Conservation (phyloP, 768 basidiomycete species). For the Tylopilus felleus region DNA sequence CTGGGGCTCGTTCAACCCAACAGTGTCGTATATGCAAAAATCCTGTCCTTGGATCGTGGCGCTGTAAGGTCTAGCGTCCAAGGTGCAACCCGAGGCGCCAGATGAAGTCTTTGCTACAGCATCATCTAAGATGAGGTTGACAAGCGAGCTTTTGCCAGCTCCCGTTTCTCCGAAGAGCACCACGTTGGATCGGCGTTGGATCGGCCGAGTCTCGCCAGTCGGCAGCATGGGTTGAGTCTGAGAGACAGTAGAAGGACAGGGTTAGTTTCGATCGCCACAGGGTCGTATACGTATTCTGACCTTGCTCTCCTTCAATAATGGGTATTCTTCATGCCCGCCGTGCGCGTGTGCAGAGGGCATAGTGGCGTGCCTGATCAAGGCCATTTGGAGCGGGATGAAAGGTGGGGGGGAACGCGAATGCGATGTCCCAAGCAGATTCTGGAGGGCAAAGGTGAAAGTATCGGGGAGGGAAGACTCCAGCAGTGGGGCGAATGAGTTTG, state of each 20-base stretch:
- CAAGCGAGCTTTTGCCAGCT: conserved; percentile 39
- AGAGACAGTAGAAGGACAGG: background rate
- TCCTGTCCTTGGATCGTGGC: conserved; percentile 14
- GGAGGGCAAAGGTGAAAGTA: background rate
- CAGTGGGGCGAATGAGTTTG: background rate
- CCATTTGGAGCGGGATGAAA: background rate
- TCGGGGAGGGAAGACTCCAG: background rate
- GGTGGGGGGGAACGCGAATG: background rate
- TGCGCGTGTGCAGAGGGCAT: background rate
- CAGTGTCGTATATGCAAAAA: conserved; percentile 35
- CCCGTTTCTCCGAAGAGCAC: conserved; percentile 32
- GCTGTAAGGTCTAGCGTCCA: conserved; percentile 29
- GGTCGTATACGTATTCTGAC: conserved; percentile 3
- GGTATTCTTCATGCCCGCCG: background rate
- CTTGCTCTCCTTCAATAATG: conserved; percentile 3
- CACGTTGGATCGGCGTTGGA: conserved; percentile 19
- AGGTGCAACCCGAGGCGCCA: conserved; percentile 33
- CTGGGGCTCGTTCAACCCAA: conserved; percentile 31
- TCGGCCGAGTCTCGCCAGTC: conserved; percentile 8
- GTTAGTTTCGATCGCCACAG: background rate
- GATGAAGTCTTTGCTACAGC: conserved; percentile 30
- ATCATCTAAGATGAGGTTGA: conserved; percentile 37
- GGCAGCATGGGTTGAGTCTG: conserved; percentile 1
- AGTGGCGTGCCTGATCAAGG: conserved; percentile 4
- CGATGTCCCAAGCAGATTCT: background rate